These are phyloP conservation scores for Aureobasidium sp. DNA, from an alignment of 2,329 filamentous ascomycete species.

Conservation along the genomic window DNA sequence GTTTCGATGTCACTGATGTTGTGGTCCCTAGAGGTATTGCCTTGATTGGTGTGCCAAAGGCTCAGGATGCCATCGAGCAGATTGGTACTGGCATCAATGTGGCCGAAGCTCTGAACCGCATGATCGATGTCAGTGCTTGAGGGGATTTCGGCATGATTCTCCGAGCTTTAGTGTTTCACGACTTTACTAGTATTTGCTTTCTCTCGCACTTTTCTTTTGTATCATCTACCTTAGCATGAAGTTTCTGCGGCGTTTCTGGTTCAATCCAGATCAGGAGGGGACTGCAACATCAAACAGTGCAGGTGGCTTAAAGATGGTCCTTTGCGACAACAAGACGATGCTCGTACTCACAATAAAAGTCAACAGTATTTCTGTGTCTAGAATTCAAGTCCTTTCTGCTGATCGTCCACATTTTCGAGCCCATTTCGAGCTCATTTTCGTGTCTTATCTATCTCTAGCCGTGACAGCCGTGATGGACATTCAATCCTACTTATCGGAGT, in stretches of 20 bases:
- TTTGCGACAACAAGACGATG: not conserved
- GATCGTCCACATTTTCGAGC: not conserved
- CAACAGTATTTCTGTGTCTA: not conserved
- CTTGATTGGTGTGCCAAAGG: constrained; percentile 53
- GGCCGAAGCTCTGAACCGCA: constrained; percentile 28
- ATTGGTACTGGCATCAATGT: constrained; percentile 35
- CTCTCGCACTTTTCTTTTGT: not conserved
- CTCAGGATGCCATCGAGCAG: constrained; percentile 50
- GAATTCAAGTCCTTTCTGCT: no score
- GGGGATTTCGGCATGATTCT: not conserved
- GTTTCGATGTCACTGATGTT: constrained; percentile 52
- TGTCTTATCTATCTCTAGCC: not conserved
- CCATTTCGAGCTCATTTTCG: not conserved
- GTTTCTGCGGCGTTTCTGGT: not conserved
- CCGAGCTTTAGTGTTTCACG: not conserved
- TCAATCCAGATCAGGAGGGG: not conserved
- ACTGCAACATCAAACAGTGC: not conserved
- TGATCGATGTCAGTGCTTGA: constrained; percentile 23
- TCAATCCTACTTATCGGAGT: not conserved
- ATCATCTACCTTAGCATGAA: not conserved
- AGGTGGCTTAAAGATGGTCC: not conserved
- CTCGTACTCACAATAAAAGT: not conserved
- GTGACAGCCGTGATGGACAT: constrained; percentile 11
- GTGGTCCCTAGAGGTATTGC: constrained; percentile 51
- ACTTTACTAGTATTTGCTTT: not conserved